phyloP scores from a whole-genome alignment of 176 grass and related monocot species.

The Oryza punctata region DNA sequence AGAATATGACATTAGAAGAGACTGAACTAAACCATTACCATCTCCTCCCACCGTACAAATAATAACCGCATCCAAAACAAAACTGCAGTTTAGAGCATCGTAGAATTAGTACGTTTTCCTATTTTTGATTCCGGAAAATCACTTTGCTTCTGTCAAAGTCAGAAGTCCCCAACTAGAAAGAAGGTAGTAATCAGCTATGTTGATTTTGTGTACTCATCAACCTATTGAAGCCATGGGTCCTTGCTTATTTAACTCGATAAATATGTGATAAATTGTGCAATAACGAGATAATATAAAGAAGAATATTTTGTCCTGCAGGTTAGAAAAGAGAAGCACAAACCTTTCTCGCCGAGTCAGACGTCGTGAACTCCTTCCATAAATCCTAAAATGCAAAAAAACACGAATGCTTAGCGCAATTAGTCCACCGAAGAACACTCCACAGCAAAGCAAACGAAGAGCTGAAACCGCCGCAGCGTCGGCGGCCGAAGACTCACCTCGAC shows the following conservation, averaged over 20 bases:
- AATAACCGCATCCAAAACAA: background rate
- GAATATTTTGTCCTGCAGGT: background rate
- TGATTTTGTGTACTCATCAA: background rate
- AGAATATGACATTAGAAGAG: background rate
- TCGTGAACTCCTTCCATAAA: slow-evolving; percentile 81
- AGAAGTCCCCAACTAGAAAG: background rate
- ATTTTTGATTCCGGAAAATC: background rate
- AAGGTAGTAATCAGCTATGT: background rate
- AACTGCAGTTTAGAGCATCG: background rate
- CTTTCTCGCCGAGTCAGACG: slow-evolving; percentile 68
- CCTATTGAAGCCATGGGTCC: background rate
- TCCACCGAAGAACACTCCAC: background rate
- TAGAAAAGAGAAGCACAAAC: slow-evolving; percentile 36
- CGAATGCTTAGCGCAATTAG: background rate
- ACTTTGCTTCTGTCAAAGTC: background rate
- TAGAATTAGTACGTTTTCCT: background rate
- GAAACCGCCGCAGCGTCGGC: background rate
- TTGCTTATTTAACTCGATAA: background rate
- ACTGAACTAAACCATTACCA: background rate
- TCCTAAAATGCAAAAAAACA: slow-evolving; percentile 69
- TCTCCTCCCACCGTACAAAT: background rate
- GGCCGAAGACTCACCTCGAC: slow-evolving; percentile 58
- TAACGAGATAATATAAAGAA: no score
- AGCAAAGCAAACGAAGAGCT: background rate
- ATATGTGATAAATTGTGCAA: background rate